phyloP scores from a whole-genome alignment of 2,329 filamentous ascomycete species.

The Diaporthe citrichinensis region DNA sequence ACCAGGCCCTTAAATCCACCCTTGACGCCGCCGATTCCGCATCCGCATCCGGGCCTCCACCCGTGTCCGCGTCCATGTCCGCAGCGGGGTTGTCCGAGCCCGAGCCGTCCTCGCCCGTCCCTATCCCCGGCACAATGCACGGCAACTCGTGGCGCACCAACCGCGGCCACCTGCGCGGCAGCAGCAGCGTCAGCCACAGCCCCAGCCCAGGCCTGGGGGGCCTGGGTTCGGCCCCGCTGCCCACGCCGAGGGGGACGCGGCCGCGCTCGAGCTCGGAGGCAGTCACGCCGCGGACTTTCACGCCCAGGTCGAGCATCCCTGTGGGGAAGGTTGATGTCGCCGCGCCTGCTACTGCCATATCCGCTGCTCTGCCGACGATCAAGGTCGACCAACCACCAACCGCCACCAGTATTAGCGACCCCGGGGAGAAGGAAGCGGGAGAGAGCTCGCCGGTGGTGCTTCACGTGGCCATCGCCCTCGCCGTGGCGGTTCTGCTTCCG shows the following conservation, averaged over 20 bases:
- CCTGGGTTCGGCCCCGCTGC: not conserved
- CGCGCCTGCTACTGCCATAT: not conserved
- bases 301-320: not conserved
- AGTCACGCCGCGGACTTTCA: not conserved
- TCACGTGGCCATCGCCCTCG: constrained; percentile 60
- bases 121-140: constrained; percentile 39
- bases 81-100: not conserved
- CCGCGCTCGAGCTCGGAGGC: not conserved
- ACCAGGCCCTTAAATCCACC: constrained; percentile 15
- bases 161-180: constrained; percentile 34
- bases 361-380: not conserved
- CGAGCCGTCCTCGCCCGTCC: not conserved
- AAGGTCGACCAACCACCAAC: not conserved
- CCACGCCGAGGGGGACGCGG: not conserved
- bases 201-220: not conserved
- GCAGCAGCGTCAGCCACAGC: constrained; percentile 33
- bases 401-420: not conserved
- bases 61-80: not conserved
- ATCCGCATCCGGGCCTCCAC: not conserved
- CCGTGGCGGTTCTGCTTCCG: constrained; percentile 68
- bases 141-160: constrained; percentile 38
- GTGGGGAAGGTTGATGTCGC: not conserved
- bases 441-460: constrained; percentile 33
- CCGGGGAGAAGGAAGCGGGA: not conserved
- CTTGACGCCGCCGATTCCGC: not conserved